Evolutionary conservation across 371 early-diverging fungal genomes (phyloP), one percentile per base, ranked within the genome.

Genomic region (Mortierella sp.): DNA sequence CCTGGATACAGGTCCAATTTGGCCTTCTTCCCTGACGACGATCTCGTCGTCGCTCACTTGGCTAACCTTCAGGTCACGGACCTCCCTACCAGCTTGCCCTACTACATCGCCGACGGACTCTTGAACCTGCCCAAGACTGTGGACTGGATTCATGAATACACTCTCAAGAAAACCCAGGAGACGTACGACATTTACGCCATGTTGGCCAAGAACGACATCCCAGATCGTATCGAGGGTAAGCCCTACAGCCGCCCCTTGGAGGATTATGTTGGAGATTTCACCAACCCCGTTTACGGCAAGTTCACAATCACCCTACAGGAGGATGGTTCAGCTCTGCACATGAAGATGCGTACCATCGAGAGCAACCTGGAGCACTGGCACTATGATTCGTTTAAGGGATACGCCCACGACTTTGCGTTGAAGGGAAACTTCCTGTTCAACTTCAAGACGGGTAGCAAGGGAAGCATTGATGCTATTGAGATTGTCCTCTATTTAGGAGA

Each of bases 101-200:
- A 38, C 47, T 72, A 80, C 31, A 76, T 80, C 31, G 80, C 76
- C 26, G 80, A 80, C 45, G 45, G 50, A 0, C 34, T 80, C 24
- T 31, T 80, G 4, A 44, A 48, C 26, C 72, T 80, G 0, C 76
- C 50, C 31, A 70, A 63, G 58, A 76, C 72, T 3, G 42, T 52
- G 16, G 72, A 63, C 52, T 80, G 80, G 80, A 26, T 80, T 21
- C 28, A 28, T 9, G 72, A 63, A 19, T 50, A 14, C 38, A 54
- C 76, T 13, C 34, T 72, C 16, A 55, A 74, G 21, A 52, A 38
- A 14, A 76, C 76, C 16, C 38, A 80, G 54, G 34, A 31, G 2
- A 34, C 38, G 0, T 76, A 76, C 55, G 55, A 26, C 13, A 31
- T 14, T 10, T 26, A 54, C 4, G 75, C 55, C 8, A 19, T 31